Evolutionary conservation across 2,329 filamentous ascomycete genomes (phyloP).

Genomic region (Onygenales sp.): DNA sequence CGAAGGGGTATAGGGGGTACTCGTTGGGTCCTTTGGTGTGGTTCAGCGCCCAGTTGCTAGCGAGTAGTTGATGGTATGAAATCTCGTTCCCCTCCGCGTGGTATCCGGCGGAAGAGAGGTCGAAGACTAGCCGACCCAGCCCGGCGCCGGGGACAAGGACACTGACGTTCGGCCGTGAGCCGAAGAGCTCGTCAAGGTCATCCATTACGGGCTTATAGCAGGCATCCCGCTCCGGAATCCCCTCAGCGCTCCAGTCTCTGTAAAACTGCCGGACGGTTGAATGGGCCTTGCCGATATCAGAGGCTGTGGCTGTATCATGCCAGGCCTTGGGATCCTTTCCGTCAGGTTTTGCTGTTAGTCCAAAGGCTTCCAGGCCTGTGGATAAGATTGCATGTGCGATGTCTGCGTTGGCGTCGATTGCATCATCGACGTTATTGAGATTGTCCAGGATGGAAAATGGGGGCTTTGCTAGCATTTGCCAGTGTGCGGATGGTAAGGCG

Average conservation of each 20-base stretch:
- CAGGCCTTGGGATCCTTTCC: slow-evolving; percentile 43
- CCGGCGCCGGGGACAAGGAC: slow-evolving; percentile 87
- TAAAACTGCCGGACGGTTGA: slow-evolving; percentile 91
- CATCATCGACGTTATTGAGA: slow-evolving; percentile 69
- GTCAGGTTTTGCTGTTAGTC: slow-evolving; percentile 33
- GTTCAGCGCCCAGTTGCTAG: slow-evolving; percentile 54
- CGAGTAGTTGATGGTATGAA: slow-evolving; percentile 91
- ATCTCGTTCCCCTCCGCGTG: slow-evolving; percentile 85
- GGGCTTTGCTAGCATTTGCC: slow-evolving; percentile 67
- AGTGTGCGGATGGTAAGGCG: slow-evolving; percentile 72
- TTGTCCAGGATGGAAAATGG: slow-evolving; percentile 78
- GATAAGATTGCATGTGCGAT: slow-evolving; percentile 69
- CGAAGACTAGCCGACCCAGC: slow-evolving; percentile 79
- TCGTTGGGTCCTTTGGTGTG: slow-evolving; percentile 48
- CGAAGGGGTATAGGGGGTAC: slow-evolving; percentile 75
- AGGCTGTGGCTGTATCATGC: slow-evolving; percentile 59
- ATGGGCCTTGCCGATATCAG: slow-evolving; percentile 80
- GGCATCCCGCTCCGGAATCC: slow-evolving; percentile 60
- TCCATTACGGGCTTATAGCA: slow-evolving; percentile 66
- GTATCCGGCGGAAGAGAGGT: slow-evolving; percentile 66
- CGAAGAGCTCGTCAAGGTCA: slow-evolving; percentile 48
- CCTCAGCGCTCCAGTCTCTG: slow-evolving; percentile 83
- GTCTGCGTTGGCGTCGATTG: slow-evolving; percentile 80
- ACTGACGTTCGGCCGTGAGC: slow-evolving; percentile 35
- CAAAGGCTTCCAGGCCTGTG: slow-evolving; percentile 60